These are phyloP conservation scores for Pseudozyma thailandica DNA, from an alignment of 1,284 basidiomycete species.

Conservation along the genomic window DNA sequence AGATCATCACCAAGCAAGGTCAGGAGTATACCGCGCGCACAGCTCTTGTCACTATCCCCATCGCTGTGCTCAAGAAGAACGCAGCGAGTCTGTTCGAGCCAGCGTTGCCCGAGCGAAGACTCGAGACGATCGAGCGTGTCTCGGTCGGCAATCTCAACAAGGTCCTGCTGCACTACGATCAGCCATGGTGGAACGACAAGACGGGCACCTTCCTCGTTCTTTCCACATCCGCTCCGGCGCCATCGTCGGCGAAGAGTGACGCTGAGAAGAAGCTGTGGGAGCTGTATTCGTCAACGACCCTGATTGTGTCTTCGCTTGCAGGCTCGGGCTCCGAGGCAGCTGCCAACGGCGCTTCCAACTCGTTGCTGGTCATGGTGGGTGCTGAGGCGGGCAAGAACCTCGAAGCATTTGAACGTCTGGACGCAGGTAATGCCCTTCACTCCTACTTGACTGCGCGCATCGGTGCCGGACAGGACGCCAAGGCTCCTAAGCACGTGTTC, in stretches of 20 bases:
- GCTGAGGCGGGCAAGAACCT: constrained; percentile 58
- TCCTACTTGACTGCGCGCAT: constrained; percentile 58
- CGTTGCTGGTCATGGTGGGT: constrained; percentile 70
- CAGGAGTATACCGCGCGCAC: constrained; percentile 51
- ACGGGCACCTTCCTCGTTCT: constrained; percentile 70
- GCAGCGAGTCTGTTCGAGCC: constrained; percentile 63
- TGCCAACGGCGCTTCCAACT: constrained; percentile 62
- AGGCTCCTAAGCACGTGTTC: constrained; percentile 45
- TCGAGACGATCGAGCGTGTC: constrained; percentile 62
- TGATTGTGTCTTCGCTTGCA: constrained; percentile 68
- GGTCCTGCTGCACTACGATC: constrained; percentile 69
- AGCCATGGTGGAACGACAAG: constrained; percentile 70
- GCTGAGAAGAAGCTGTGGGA: constrained; percentile 36
- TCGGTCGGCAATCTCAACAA: constrained; percentile 62
- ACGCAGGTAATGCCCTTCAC: constrained; percentile 59
- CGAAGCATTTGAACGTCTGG: constrained; percentile 57
- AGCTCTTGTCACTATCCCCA: constrained; percentile 67
- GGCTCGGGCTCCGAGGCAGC: constrained; percentile 2
- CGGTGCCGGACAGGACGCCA: constrained; percentile 10
- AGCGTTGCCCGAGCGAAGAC: constrained; percentile 60
- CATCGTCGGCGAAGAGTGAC: constrained; percentile 15
- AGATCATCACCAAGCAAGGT: constrained; percentile 41
- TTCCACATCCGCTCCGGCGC: constrained; percentile 51
- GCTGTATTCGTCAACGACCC: constrained; percentile 56
- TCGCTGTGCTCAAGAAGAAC: constrained; percentile 67